Conservation (phyloP, 371 early-diverging fungal genomes). For the Coemansia sp. region DNA sequence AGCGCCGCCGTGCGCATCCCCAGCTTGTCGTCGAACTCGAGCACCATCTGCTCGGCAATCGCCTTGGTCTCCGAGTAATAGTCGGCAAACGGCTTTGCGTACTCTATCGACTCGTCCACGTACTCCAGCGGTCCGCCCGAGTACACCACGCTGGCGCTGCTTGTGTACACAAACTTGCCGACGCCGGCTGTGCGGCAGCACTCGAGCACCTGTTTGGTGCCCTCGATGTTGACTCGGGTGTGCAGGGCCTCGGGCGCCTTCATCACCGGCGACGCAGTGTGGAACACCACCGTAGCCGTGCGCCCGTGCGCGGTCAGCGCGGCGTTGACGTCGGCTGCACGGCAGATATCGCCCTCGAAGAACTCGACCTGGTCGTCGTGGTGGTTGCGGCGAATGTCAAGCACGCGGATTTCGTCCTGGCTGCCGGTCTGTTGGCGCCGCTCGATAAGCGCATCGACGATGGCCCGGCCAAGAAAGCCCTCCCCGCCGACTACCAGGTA, state of each 20-base stretch:
- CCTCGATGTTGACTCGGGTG: conserved; percentile 82
- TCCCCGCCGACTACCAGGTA: conserved; percentile 88
- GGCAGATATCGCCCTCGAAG: conserved; percentile 74
- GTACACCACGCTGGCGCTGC: conserved; percentile 85
- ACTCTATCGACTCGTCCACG: conserved; percentile 76
- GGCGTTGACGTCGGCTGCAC: conserved; percentile 60
- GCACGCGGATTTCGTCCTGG: conserved; percentile 55
- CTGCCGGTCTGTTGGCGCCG: conserved; percentile 61
- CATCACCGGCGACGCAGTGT: conserved; percentile 89
- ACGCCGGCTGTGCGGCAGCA: conserved; percentile 73
- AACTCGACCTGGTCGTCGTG: conserved; percentile 62
- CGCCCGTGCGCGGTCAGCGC: conserved; percentile 58
- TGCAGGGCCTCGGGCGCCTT: conserved; percentile 65
- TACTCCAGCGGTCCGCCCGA: conserved; percentile 73
- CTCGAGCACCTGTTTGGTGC: conserved; percentile 81
- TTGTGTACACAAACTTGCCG: conserved; percentile 78
- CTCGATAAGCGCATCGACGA: conserved; percentile 73
- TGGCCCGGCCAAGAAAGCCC: conserved; percentile 84
- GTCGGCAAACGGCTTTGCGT: conserved; percentile 76
- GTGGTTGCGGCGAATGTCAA: conserved; percentile 70
- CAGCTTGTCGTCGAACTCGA: conserved; percentile 66
- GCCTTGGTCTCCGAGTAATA: conserved; percentile 92
- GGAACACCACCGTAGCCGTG: conserved; percentile 76
- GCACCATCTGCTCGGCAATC: conserved; percentile 79
- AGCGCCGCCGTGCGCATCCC: conserved; percentile 76